Evolutionary conservation across 108 stramenopile species (phyloP).

Genomic region (Pseudonitzschia pungens): DNA sequence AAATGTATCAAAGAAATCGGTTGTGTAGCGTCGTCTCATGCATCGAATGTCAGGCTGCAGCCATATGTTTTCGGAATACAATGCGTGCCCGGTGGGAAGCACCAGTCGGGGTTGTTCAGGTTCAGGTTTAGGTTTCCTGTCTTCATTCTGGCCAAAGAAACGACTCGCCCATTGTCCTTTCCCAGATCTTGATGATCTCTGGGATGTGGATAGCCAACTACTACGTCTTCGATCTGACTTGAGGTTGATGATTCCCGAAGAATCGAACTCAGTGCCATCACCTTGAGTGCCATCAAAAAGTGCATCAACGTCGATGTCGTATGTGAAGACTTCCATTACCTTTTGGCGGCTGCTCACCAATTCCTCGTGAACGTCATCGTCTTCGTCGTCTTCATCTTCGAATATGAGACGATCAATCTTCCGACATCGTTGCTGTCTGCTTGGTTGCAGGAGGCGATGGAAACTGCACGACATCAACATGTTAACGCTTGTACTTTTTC

Average conservation of each 20-base stretch:
- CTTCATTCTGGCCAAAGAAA: too few species aligned
- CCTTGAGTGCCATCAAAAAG: slow-evolving; percentile 44
- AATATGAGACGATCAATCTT: slow-evolving; percentile 78
- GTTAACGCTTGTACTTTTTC: slow-evolving; percentile 81
- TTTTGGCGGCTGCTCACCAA: slow-evolving; percentile 39
- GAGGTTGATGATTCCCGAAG: background rate
- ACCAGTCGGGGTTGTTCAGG: slow-evolving; percentile 36
- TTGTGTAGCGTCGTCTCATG: slow-evolving; percentile 65
- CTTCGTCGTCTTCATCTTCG: slow-evolving; percentile 34
- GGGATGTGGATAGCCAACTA: too few species aligned
- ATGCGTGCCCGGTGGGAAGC: slow-evolving; percentile 57
- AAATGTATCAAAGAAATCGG: slow-evolving; percentile 68
- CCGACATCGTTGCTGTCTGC: slow-evolving; percentile 69
- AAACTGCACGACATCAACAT: slow-evolving; percentile 90
- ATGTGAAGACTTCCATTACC: slow-evolving; percentile 73
- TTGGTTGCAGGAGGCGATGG: slow-evolving; percentile 60
- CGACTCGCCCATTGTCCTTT: too few species aligned
- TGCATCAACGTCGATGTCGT: slow-evolving; percentile 80
- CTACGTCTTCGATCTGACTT: background rate
- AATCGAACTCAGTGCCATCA: background rate
- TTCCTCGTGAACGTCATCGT: slow-evolving; percentile 44
- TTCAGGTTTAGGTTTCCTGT: slow-evolving; percentile 3
- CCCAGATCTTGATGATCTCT: too few species aligned
- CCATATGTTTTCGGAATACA: slow-evolving; percentile 69
- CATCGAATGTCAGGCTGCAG: slow-evolving; percentile 58